Evolutionary conservation across 148 eudicot genomes (phyloP).

Genomic region (Nepenthes gracilis): DNA sequence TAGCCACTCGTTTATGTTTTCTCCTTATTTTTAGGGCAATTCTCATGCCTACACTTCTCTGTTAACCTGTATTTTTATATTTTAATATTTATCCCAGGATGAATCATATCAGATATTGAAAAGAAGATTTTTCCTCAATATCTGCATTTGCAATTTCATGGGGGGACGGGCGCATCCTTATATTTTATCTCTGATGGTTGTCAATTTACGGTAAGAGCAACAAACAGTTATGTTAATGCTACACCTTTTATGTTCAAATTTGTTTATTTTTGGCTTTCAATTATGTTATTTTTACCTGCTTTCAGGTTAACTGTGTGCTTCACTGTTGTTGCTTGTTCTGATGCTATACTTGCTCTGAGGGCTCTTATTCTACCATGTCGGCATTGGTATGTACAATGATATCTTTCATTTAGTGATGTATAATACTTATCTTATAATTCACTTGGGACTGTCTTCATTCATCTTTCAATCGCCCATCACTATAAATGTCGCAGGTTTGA

Average conservation of each 20-base stretch:
- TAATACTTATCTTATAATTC: conserved; percentile 2
- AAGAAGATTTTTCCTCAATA: conserved; percentile 51
- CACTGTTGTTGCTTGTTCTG: conserved; percentile 82
- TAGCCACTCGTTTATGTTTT: no score
- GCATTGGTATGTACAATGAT: conserved; percentile 48
- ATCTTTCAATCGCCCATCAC: conserved; percentile 7
- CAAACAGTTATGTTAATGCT: conserved; percentile 15
- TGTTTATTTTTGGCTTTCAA: not conserved
- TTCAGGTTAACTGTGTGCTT: conserved; percentile 86
- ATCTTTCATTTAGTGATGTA: not conserved
- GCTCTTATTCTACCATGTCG: conserved; percentile 87
- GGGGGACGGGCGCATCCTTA: conserved; percentile 91
- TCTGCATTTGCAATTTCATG: conserved; percentile 86
- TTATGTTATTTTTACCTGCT: not conserved
- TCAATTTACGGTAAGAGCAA: no score
- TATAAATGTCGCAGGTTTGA: conserved; percentile 66
- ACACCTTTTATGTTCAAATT: not conserved
- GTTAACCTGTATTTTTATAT: not conserved
- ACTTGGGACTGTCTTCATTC: not conserved
- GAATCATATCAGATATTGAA: conserved; percentile 34
- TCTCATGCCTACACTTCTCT: not conserved
- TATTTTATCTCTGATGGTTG: conserved; percentile 46
- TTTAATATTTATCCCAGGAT: conserved; percentile 38
- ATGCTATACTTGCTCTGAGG: conserved; percentile 82
- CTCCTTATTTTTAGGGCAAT: no score